phyloP scores from a whole-genome alignment of 169 alveolate species.

The Eimeria acervulina region DNA sequence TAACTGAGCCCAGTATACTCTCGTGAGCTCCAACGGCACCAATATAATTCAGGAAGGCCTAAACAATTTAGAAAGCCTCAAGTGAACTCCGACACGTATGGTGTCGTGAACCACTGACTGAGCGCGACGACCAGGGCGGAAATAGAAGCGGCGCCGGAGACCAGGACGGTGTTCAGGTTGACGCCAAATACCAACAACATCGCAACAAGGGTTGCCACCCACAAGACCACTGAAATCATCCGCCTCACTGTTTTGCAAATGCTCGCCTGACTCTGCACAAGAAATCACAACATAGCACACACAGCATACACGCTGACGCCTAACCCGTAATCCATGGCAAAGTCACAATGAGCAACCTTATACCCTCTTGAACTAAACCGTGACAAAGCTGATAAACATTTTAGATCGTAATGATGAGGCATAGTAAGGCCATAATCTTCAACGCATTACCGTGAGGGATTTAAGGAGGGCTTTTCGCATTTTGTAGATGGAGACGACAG shows the following conservation, averaged over 20 bases:
- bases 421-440: not conserved
- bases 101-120: conserved; percentile 47
- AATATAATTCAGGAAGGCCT: not conserved
- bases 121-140: conserved; percentile 80
- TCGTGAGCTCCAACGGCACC: not conserved
- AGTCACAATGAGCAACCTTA: not conserved
- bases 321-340: not conserved
- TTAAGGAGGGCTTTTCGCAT: conserved; percentile 74
- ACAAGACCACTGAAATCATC: conserved; percentile 64
- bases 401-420: not conserved
- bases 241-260: conserved; percentile 70
- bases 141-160: conserved; percentile 80
- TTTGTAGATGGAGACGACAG: conserved; percentile 76
- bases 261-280: conserved; percentile 78
- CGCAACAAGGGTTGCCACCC: conserved; percentile 74
- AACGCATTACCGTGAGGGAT: conserved; percentile 26
- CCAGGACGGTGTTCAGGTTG: conserved; percentile 78
- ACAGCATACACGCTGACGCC: not conserved
- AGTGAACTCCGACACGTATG: not conserved
- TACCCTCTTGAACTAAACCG: not conserved
- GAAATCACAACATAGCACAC: not conserved
- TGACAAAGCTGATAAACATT: not conserved
- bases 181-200: conserved; percentile 74
- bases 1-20: not conserved
- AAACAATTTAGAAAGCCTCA: not conserved